phyloP scores from a whole-genome alignment of 2,329 filamentous ascomycete genomes.

The Fusarium vanettenii region DNA sequence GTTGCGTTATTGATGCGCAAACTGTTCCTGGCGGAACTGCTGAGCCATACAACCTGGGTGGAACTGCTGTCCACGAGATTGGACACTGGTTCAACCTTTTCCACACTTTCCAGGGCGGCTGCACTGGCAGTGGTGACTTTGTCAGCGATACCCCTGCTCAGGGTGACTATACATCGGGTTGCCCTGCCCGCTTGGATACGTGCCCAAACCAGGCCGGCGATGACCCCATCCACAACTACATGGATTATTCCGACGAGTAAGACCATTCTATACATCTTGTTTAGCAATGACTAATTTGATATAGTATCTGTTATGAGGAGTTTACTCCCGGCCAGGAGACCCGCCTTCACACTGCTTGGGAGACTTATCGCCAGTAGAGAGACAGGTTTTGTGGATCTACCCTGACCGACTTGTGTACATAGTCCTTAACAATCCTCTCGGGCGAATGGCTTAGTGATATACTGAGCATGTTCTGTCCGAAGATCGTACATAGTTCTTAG shows the following conservation, averaged over 20 bases:
- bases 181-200: slow-evolving; percentile 49
- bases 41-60: slow-evolving; percentile 46
- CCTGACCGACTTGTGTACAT: not conserved
- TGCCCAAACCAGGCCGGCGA: slow-evolving; percentile 47
- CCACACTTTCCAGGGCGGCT: slow-evolving; percentile 55
- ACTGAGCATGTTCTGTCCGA: too few species aligned
- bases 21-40: slow-evolving; percentile 53
- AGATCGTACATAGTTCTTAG: not conserved
- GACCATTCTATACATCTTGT: not conserved
- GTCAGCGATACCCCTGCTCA: slow-evolving; percentile 56
- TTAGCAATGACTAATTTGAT: not conserved
- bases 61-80: slow-evolving; percentile 49
- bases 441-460: too few species aligned
- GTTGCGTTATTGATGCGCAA: slow-evolving; percentile 53
- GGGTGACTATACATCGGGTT: slow-evolving; percentile 47
- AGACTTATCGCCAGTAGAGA: slow-evolving; percentile 24
- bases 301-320: slow-evolving; percentile 37
- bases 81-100: slow-evolving; percentile 58
- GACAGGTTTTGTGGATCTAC: not conserved
- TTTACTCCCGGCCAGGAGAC: slow-evolving; percentile 37
- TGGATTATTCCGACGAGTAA: slow-evolving; percentile 57
- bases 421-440: not conserved
- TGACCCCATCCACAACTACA: slow-evolving; percentile 52
- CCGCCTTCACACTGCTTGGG: slow-evolving; percentile 39
- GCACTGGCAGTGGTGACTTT: slow-evolving; percentile 50